Evolutionary conservation across 768 basidiomycete genomes (phyloP), one percentile per base, ranked within the genome.

Genomic region (Gymnopilus dilepis): DNA sequence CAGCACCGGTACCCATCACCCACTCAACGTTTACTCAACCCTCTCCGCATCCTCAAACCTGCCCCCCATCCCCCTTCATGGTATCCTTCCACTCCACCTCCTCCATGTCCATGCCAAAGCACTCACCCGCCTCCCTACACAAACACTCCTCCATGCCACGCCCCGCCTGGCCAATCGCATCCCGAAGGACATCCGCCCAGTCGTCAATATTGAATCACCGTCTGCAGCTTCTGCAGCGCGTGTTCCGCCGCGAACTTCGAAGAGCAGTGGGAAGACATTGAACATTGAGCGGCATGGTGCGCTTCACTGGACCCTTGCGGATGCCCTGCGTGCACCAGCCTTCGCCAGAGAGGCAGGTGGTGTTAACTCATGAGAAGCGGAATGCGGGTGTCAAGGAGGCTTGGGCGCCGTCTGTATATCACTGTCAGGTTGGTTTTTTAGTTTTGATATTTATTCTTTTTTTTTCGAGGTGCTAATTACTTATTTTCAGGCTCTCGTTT

Each of bases 321-420:
- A 96, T 76, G 13, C 97, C 95, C 37, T 84, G 73, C 0, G 85
- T 90, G 73, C 87, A 90, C 96, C 95, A 97, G 2, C 91, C 90
- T 64, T 94, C 91, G 4, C 94, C 94, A 69, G 93, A 98, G 30
- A 93, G 81, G 0, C 89, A n/a, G n/a, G n/a, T n/a, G n/a, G n/a
- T n/a, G n/a, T n/a, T n/a, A n/a, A n/a, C n/a, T n/a, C n/a, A n/a
- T n/a, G n/a, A n/a, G n/a, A n/a, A n/a, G n/a, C n/a, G n/a, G n/a
- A n/a, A n/a, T n/a, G n/a, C n/a, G 67, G 34, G 84, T 21, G 40
- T 41, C 6, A 41, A 17, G 40, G 40, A 41, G 40, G 40, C 40
- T 21, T 48, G 22, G 19, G 45, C 89, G 17, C 84, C 82, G 2
- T 73, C 70, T 47, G 75, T 95, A 13, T 98, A 98, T 74, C n/a